Conservation (phyloP, 1,284 basidiomycete genomes). For the Uromyces viciae-fabae region DNA sequence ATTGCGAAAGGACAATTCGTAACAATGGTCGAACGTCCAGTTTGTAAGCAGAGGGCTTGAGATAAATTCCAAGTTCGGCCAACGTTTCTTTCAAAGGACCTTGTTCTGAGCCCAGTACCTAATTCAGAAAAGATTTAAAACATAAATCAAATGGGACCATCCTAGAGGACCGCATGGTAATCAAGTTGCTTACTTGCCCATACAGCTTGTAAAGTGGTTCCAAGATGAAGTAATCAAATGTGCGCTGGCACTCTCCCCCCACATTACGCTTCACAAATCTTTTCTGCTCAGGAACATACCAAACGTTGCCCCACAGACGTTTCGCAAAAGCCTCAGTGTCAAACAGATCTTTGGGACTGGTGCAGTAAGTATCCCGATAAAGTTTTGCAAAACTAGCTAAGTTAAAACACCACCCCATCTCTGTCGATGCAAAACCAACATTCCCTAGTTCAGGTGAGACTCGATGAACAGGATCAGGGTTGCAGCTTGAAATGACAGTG, state of each 20-base stretch:
- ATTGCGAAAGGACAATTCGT: constrained; percentile 88
- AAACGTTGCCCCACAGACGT: constrained; percentile 97
- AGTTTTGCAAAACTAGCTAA: constrained; percentile 88
- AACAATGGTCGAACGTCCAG: constrained; percentile 94
- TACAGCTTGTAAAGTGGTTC: constrained; percentile 98
- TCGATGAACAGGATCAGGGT: constrained; percentile 78
- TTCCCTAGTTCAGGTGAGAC: constrained; percentile 93
- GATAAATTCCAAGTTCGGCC: constrained; percentile 71
- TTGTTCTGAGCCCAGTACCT: constrained; percentile 87
- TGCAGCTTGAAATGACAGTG: constrained; percentile 83
- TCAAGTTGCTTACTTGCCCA: constrained; percentile 60
- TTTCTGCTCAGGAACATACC: constrained; percentile 73
- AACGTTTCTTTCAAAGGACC: constrained; percentile 77
- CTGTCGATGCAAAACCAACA: constrained; percentile 92
- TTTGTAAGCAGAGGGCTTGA: constrained; percentile 93
- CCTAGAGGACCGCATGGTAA: not conserved
- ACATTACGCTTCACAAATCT: constrained; percentile 82
- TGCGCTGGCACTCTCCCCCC: constrained; percentile 75
- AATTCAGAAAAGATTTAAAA: constrained; percentile 46
- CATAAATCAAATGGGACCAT: not conserved
- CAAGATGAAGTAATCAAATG: constrained; percentile 94
- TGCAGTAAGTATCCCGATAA: constrained; percentile 88
- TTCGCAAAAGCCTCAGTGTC: constrained; percentile 65
- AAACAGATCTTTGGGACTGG: constrained; percentile 55
- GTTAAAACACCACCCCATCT: constrained; percentile 98